Percentiles rank a stretch among this genome's conserved stretches.
phyloP scores from a whole-genome alignment of 1,284 basidiomycete genomes.

The Moniliophthora roreri region DNA sequence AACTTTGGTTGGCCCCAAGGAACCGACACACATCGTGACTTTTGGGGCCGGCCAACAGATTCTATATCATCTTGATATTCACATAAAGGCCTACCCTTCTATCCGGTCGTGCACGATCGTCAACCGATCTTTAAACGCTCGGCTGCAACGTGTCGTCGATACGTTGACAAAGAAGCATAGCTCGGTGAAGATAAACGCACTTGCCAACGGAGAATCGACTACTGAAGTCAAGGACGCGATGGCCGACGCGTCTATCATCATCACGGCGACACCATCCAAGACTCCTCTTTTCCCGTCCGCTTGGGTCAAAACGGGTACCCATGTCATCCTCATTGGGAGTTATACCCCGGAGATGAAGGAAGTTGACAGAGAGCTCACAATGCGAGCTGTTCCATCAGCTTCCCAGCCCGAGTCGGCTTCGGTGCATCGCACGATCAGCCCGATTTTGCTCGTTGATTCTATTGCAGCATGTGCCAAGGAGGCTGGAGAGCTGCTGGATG shows the following conservation, averaged over 20 bases:
- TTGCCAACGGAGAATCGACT: slow-evolving; percentile 16
- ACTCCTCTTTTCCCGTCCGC: slow-evolving; percentile 66
- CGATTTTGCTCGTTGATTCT: slow-evolving; percentile 69
- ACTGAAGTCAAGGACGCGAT: slow-evolving; percentile 30
- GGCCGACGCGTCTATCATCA: slow-evolving; percentile 51
- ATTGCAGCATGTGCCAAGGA: slow-evolving; percentile 65
- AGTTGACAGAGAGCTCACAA: slow-evolving; percentile 59
- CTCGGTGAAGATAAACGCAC: slow-evolving; percentile 29
- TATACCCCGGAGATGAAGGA: slow-evolving; percentile 84
- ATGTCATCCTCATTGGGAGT: slow-evolving; percentile 81
- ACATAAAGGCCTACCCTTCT: slow-evolving; percentile 57
- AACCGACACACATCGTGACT: slow-evolving; percentile 58
- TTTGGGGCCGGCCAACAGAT: slow-evolving; percentile 84
- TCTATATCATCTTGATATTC: slow-evolving; percentile 64
- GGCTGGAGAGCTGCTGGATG: slow-evolving; percentile 76
- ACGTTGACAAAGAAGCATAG: slow-evolving; percentile 43
- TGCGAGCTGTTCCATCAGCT: slow-evolving; percentile 27
- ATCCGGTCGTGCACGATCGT: slow-evolving; percentile 60
- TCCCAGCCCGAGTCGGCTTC: neutral
- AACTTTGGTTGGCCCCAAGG: slow-evolving; percentile 42
- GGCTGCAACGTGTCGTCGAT: slow-evolving; percentile 44
- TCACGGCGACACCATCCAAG: slow-evolving; percentile 79
- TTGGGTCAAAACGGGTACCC: slow-evolving; percentile 62
- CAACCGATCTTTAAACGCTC: slow-evolving; percentile 57
- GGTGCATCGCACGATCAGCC: neutral